Evolutionary conservation across 495 filamentous ascomycete genomes (phyloP), one percentile per base, ranked within the genome.

Genomic region (Annulohypoxylon moriforme): DNA sequence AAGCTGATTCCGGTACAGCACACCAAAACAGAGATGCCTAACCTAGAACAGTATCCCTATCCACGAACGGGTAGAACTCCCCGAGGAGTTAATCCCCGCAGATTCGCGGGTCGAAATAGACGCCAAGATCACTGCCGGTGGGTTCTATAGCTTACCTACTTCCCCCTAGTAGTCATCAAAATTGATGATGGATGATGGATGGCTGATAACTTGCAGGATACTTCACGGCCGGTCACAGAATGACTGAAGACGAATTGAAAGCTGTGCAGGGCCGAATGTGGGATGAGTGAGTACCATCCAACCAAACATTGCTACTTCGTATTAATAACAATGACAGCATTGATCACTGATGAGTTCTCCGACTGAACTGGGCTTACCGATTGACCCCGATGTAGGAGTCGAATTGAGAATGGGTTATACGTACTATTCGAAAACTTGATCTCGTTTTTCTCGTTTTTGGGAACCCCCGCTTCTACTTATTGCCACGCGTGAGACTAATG

Each of bases 61-160:
- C 76, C 84, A 91, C 73, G 95, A 98, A 81, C 90, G 96, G 60
- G 89, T 99, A 44, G 94, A 96, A 40, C 94, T 99, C 53, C 96
- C 96, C 20, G 94, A 98, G 58, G 90, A 92, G 29, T 90, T 94
- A 89, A 98, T 99, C 71, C 96, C 96, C 38, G 93, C 90, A 72
- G 96, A 99, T 81, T 96, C 93, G 57, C 88, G 96, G 58, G 96
- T 99, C 13, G 96, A 99, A 81, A 99, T 99, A 75, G 96, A 99
- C 82, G 96, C 96, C 31, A 99, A 97, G 85, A 98, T 99, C 78
- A 94, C 96, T 70, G 94, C 95, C 27, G 95, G 96, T 98, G 93
- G 80, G 94, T 52, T 29, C 29, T 6, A 52, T 14, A 13, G 40
- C 40, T 44, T 44, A 44, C 40, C 40, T 44, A 2, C 82, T 84